These are phyloP conservation scores for Ganoderma multipileum DNA, from an alignment of 1,284 basidiomycete genomes.

Conservation along the genomic window DNA sequence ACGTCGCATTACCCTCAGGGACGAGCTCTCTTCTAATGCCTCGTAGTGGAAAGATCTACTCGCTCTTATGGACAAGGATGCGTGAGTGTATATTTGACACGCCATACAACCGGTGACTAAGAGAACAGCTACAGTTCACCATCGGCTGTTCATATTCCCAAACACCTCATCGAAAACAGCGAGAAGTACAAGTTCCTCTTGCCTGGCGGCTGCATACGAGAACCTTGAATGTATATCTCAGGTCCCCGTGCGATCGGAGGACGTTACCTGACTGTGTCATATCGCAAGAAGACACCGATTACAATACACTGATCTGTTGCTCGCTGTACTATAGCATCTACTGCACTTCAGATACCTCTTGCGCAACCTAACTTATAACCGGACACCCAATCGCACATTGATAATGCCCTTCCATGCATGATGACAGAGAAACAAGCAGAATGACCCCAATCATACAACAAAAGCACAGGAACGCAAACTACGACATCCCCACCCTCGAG, in stretches of 20 bases:
- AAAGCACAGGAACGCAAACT: background rate
- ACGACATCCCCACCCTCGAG: background rate
- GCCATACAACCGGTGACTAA: background rate
- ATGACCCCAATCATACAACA: conserved; percentile 1
- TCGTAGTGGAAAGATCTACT: conserved; percentile 59
- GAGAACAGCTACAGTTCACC: conserved; percentile 37
- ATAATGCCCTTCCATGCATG: background rate
- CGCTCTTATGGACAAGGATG: conserved; percentile 55
- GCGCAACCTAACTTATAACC: background rate
- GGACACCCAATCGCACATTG: background rate
- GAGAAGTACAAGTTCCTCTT: conserved; percentile 61
- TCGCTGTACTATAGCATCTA: conserved; percentile 17
- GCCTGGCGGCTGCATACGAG: conserved; percentile 59
- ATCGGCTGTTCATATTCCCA: conserved; percentile 58
- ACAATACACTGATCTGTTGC: background rate
- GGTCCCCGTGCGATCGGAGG: background rate
- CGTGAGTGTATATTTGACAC: conserved; percentile 45
- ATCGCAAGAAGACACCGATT: background rate
- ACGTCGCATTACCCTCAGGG: conserved; percentile 33
- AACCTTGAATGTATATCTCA: conserved; percentile 13
- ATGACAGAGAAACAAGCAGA: no score
- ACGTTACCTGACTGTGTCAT: background rate
- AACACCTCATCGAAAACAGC: conserved; percentile 57
- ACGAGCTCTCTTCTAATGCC: conserved; percentile 19
- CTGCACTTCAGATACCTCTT: conserved; percentile 18